Base-by-base conservation (phyloP, 2,329 filamentous ascomycete species). In the Dactylellina parvicollis region DNA sequence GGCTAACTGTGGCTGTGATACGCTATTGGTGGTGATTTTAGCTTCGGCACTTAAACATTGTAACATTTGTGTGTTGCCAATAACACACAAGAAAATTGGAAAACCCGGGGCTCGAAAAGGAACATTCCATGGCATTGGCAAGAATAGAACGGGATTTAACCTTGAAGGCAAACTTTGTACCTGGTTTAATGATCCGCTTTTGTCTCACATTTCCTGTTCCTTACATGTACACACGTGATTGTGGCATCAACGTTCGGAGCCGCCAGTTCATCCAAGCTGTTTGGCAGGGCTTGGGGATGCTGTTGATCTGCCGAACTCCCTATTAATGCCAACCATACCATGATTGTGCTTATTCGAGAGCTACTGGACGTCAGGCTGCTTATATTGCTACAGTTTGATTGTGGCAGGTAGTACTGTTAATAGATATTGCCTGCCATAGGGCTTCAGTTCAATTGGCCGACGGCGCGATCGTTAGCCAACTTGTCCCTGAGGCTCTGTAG, bases 271-370 rank as follows among this genome's bases (percentile, higher is more conserved):
- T 16, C 42, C 42, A 47, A 18, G 14, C 42, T 24, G 4, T 4
- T 24, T 24, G 16, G 16, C 7, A 47, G 20, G 42, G 20, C n/a
- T 22, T 47, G 5, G 12, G 22, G 24, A 30, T 34, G 2, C 14
- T 52, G 47, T 18, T 34, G n/a, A 52, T 52, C 47, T 52, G 47
- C 47, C 47, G 47, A 36, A 52, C 47, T 16, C 9, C 46, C 4
- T n/a, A 49, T 8, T 24, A n/a, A 28, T 30, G 18, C 47, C 26
- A 34, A 20, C 12, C 8, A 18, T 20, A 52, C 26, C 26, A 12
- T 9, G 16, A n/a, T 20, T 4, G 4, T 1, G 3, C n/a, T 36
- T 49, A 9, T 5, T n/a, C n/a, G n/a, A n/a, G n/a, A n/a, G n/a
- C n/a, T n/a, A n/a, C n/a, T n/a, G n/a, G n/a, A n/a, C n/a, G n/a